Evolutionary conservation across 768 basidiomycete species (phyloP).

Genomic region (Trametes gibbosa): DNA sequence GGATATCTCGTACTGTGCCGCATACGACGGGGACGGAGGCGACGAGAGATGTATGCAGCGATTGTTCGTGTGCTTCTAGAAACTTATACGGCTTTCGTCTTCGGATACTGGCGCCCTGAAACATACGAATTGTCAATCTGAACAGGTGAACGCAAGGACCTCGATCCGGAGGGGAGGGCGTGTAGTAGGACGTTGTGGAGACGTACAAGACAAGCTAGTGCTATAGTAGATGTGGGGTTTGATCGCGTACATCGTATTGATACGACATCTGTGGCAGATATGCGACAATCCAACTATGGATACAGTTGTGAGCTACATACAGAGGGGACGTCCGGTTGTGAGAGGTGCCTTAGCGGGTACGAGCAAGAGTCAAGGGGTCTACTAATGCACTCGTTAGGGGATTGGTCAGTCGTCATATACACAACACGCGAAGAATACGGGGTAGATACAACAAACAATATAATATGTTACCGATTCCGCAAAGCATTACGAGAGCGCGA

Average conservation of each 20-base stretch:
- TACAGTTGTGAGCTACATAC: too few relatives aligned
- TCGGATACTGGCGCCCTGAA: background rate
- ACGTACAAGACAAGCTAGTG: too few relatives aligned
- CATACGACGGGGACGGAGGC: background rate
- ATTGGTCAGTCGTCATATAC: constrained; percentile 10
- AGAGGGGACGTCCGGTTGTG: too few relatives aligned
- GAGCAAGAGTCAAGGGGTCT: background rate
- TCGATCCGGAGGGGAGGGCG: too few relatives aligned
- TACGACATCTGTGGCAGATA: too few relatives aligned
- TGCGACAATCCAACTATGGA: too few relatives aligned
- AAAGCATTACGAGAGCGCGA: constrained; percentile 30
- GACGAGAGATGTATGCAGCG: background rate
- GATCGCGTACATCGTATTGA: too few relatives aligned
- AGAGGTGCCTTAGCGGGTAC: too few relatives aligned
- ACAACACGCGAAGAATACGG: background rate
- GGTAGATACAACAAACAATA: constrained; percentile 24
- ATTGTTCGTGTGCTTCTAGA: background rate
- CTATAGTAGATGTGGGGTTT: too few relatives aligned
- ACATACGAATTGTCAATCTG: background rate
- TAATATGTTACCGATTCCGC: constrained; percentile 24
- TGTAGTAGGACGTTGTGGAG: too few relatives aligned
- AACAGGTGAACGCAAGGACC: background rate
- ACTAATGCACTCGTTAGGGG: background rate
- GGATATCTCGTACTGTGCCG: background rate
- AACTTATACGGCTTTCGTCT: background rate